Evolutionary conservation across 805 yeast species (phyloP), one percentile per base, ranked within the genome.

Genomic region (Debaryomyces tyrocola): DNA sequence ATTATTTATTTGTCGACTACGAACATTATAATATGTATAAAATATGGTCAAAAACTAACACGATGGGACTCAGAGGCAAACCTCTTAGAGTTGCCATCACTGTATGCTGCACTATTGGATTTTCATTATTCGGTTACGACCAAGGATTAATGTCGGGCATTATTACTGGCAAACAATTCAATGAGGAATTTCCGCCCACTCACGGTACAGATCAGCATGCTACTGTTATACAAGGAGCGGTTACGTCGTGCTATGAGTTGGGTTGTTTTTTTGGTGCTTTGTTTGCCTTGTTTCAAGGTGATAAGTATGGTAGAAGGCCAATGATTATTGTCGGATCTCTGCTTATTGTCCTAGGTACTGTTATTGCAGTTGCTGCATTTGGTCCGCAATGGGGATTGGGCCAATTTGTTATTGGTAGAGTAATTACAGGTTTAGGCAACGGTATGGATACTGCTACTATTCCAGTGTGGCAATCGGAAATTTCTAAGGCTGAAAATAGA

Each of bases 381-480:
- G 50, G 55, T 37, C 53, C 52, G 5, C 54, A 58, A 52, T 58
- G 65, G 64, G 75, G 79, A 24, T 64, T 82, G 45, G 88, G 84
- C 33, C 88, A 84, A 64, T 80, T 87, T 48, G 80, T 85, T 48
- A 67, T 83, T 50, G 92, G 90, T 24, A 78, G 94, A 70, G 83
- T 84, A 40, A 60, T 82, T 36, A 80, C 87, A 17, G 90, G 94
- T 59, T 55, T 85, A 40, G 94, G 91, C 57, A 85, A 83, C 51
- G 94, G 94, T 50, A 64, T 85, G 61, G 80, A 81, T 60, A 84
- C 90, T 17, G 82, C 89, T 33, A 82, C 89, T 37, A 83, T 85
- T 46, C 94, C 94, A n/a, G 83, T 83, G 54, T 86, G 87, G 80
- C 90, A 84, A 62, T 77, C 91, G 2, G 95, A 87, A 64, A 75